These are phyloP conservation scores for Nemania sp. DNA, from an alignment of 2,329 filamentous ascomycete genomes.

Conservation along the genomic window DNA sequence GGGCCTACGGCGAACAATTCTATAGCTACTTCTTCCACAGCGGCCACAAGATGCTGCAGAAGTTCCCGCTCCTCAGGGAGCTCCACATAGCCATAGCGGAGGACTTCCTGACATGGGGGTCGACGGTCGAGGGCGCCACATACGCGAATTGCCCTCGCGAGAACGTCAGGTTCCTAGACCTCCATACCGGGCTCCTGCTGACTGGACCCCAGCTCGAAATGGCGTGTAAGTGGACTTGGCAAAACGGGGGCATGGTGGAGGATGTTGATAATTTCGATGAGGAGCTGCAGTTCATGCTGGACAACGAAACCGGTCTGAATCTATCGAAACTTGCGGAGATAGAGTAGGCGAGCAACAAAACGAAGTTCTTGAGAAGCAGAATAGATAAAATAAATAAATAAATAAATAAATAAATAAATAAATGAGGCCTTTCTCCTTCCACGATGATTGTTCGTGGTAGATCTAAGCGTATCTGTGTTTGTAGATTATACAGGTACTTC, in stretches of 20 bases:
- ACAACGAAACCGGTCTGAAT: neutral
- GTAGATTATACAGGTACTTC: too few relatives aligned
- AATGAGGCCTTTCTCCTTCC: too few relatives aligned
- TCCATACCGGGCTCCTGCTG: conserved; percentile 3
- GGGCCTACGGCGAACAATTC: neutral
- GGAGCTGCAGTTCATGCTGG: neutral
- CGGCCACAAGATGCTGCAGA: neutral
- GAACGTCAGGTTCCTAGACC: conserved; percentile 4
- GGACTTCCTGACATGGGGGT: neutral
- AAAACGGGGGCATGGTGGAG: neutral
- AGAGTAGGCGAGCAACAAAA: neutral
- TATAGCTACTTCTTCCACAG: neutral
- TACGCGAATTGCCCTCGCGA: neutral
- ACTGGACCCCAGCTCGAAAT: neutral
- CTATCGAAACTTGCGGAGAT: neutral
- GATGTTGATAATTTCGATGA: neutral
- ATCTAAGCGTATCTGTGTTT: too few relatives aligned
- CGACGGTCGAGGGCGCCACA: neutral
- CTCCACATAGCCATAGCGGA: neutral
- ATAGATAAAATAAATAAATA: too few relatives aligned
- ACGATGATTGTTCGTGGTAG: too few relatives aligned
- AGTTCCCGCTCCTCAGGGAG: conserved; percentile 1
- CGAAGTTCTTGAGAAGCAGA: too few relatives aligned
- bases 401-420: too few relatives aligned
- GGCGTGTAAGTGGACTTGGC: neutral